Evolutionary conservation across 1,139 yeast genomes (phyloP).

Genomic region (Sugiyamaella novakii): DNA sequence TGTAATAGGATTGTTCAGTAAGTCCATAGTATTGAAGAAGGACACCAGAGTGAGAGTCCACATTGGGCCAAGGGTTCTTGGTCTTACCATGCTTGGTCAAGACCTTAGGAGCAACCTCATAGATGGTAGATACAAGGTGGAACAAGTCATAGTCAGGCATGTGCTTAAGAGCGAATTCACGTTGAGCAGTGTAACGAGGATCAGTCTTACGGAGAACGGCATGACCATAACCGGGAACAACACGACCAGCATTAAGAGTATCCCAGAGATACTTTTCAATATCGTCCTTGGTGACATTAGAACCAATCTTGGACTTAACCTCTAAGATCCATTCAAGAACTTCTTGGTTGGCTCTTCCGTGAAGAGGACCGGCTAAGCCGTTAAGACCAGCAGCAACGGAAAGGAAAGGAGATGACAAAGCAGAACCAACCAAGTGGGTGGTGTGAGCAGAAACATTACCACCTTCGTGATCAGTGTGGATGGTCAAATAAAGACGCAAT

Average conservation of each 20-base stretch:
- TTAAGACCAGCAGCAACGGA: slow-evolving; percentile 94
- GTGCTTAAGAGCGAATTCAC: slow-evolving; percentile 96
- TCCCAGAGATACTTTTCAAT: slow-evolving; percentile 95
- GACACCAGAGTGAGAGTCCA: slow-evolving; percentile 61
- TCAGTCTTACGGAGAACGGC: slow-evolving; percentile 97
- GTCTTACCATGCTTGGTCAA: slow-evolving; percentile 61
- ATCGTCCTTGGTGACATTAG: slow-evolving; percentile 69
- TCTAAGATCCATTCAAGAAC: slow-evolving; percentile 93
- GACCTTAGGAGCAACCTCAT: slow-evolving; percentile 57
- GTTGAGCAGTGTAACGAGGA: slow-evolving; percentile 97
- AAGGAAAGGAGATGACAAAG: slow-evolving; percentile 90
- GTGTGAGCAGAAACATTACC: slow-evolving; percentile 99
- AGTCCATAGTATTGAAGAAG: slow-evolving; percentile 61
- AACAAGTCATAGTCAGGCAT: slow-evolving; percentile 95
- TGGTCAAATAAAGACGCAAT: slow-evolving; percentile 92
- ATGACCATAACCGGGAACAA: slow-evolving; percentile 98
- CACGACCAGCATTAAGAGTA: slow-evolving; percentile 89
- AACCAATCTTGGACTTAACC: slow-evolving; percentile 79
- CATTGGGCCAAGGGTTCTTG: slow-evolving; percentile 66
- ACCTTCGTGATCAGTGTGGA: slow-evolving; percentile 99
- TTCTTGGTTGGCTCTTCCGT: slow-evolving; percentile 99
- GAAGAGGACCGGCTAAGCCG: slow-evolving; percentile 98
- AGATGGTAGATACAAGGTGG: slow-evolving; percentile 79
- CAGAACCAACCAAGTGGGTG: slow-evolving; percentile 96
- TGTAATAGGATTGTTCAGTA: slow-evolving; percentile 56